Evolutionary conservation across 306 rosid species (phyloP).

Genomic region (Glycine soja): DNA sequence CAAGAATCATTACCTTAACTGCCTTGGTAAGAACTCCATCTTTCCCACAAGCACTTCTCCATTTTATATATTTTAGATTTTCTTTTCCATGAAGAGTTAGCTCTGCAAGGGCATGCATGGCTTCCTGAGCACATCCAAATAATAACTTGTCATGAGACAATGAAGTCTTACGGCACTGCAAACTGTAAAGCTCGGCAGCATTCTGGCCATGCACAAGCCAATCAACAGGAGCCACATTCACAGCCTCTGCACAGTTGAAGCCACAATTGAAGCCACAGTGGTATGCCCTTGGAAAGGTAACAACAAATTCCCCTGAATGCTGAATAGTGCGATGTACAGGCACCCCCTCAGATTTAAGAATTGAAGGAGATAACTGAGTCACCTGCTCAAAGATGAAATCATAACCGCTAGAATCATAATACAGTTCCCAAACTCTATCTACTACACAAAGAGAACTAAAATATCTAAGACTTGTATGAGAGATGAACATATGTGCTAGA

Average conservation of each 20-base stretch:
- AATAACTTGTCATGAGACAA: constrained; percentile 89
- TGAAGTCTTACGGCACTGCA: constrained; percentile 85
- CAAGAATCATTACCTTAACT: constrained; percentile 66
- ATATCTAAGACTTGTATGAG: background rate
- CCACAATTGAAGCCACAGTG: constrained; percentile 95
- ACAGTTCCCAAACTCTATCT: constrained; percentile 15
- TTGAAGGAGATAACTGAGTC: constrained; percentile 91
- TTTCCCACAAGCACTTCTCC: constrained; percentile 77
- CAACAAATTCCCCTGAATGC: constrained; percentile 80
- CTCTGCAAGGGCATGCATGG: constrained; percentile 65
- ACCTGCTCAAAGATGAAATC: constrained; percentile 69
- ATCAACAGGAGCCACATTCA: constrained; percentile 94
- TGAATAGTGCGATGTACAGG: constrained; percentile 81
- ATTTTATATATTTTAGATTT: constrained; percentile 51
- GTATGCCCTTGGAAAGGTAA: constrained; percentile 96
- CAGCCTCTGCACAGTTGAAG: constrained; percentile 98
- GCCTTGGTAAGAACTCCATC: constrained; percentile 82
- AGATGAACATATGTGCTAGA: constrained; percentile 19
- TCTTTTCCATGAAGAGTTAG: constrained; percentile 57
- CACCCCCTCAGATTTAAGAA: constrained; percentile 82
- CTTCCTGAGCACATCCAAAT: constrained; percentile 77
- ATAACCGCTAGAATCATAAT: constrained; percentile 30
- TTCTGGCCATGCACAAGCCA: constrained; percentile 93
- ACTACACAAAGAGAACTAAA: constrained; percentile 6
- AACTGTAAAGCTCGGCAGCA: constrained; percentile 85